Evolutionary conservation across 805 yeast species (phyloP).

Genomic region (Candida qinlingensis): DNA sequence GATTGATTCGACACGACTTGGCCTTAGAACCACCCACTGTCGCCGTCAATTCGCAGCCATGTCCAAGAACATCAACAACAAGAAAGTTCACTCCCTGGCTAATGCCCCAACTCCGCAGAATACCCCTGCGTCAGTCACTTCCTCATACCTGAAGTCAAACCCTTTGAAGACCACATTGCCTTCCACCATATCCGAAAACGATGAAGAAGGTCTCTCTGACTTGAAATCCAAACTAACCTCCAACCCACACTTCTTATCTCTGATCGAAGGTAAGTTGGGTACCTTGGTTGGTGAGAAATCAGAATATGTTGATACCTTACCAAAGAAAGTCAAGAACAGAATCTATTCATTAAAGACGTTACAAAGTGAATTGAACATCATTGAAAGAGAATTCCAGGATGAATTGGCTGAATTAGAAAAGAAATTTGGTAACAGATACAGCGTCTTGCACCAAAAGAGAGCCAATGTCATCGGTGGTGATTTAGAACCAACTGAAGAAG

Average conservation of each 20-base stretch:
- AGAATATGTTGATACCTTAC: conserved; percentile 77
- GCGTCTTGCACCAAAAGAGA: conserved; percentile 73
- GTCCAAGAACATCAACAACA: conserved; percentile 85
- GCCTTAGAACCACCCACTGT: too few species aligned
- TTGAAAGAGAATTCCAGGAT: conserved; percentile 88
- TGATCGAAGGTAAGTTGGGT: conserved; percentile 88
- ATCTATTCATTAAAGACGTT: conserved; percentile 77
- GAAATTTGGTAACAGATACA: conserved; percentile 65
- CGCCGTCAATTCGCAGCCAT: conserved; percentile 29
- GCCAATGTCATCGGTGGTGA: conserved; percentile 66
- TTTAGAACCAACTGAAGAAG: conserved; percentile 72
- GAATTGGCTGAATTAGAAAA: conserved; percentile 84
- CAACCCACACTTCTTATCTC: conserved; percentile 76
- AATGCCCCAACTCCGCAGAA: conserved; percentile 98
- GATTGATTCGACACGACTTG: too few species aligned
- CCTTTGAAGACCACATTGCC: conserved; percentile 45
- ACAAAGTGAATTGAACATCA: conserved; percentile 71
- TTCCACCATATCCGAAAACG: conserved; percentile 64
- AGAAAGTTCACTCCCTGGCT: conserved; percentile 67
- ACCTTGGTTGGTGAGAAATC: conserved; percentile 79
- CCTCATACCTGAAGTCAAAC: conserved; percentile 61
- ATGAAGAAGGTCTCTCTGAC: conserved; percentile 36
- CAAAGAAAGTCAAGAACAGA: conserved; percentile 66
- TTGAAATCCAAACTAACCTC: conserved; percentile 49
- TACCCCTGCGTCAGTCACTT: conserved; percentile 86